Percentiles rank a stretch among this genome's conserved stretches.
phyloP scores from a whole-genome alignment of 768 basidiomycete species.

The Glaciozyma martinii region DNA sequence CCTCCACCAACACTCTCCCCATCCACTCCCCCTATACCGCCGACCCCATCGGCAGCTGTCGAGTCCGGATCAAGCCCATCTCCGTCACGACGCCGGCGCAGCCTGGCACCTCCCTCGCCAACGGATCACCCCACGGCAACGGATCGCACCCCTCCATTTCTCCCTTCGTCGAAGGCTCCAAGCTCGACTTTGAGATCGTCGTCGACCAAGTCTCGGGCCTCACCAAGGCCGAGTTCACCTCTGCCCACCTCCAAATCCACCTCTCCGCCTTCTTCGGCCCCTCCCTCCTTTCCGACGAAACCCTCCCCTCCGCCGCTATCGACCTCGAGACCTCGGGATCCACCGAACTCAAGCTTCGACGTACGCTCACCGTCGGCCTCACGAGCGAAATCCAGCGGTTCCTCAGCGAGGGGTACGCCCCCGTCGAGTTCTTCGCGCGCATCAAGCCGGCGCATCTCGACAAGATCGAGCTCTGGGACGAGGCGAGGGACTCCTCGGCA shows the following conservation, averaged over 20 bases:
- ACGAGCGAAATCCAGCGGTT: constrained; percentile 64
- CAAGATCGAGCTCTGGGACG: constrained; percentile 86
- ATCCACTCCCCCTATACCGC: constrained; percentile 90
- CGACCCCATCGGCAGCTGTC: constrained; percentile 91
- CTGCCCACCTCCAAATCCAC: constrained; percentile 76
- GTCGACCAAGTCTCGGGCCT: constrained; percentile 83
- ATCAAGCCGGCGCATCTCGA: constrained; percentile 74
- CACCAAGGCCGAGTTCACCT: constrained; percentile 78
- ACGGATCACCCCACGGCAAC: constrained; percentile 47
- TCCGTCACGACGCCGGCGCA: constrained; percentile 55
- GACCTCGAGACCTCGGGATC: constrained; percentile 63
- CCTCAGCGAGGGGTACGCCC: constrained; percentile 66
- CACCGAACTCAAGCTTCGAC: constrained; percentile 73
- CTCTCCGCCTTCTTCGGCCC: constrained; percentile 77
- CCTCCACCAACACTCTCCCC: constrained; percentile 53
- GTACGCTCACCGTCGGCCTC: constrained; percentile 68
- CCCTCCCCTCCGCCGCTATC: constrained; percentile 63
- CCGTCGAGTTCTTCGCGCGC: constrained; percentile 82
- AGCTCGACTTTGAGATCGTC: constrained; percentile 72
- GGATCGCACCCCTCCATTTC: constrained; percentile 33
- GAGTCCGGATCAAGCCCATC: constrained; percentile 71
- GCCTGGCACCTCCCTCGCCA: constrained; percentile 45
- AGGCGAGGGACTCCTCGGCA: constrained; percentile 65
- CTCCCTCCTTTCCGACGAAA: constrained; percentile 56
- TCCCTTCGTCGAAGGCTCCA: constrained; percentile 54